Base-by-base conservation (phyloP, 352 stramenopile species). In the Phytophthora idaei region DNA sequence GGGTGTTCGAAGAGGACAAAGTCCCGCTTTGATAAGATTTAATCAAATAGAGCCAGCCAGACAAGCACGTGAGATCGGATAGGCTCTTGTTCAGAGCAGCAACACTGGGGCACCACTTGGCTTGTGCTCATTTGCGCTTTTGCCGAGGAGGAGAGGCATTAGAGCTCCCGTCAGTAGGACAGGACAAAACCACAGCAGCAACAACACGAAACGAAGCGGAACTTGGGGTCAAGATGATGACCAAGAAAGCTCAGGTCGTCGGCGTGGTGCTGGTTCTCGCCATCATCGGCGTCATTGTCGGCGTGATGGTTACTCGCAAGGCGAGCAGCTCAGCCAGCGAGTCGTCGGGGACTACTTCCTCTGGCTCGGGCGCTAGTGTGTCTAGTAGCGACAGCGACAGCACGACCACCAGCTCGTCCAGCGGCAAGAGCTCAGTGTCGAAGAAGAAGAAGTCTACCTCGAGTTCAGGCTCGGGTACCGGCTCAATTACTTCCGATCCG, bases 401-500 rank as follows among this genome's bases (percentile, higher is more conserved):
- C 44, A 66, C 57, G 3, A 71, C 63, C 15, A 71, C 67, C 45
- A 61, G 49, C 36, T 71, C 62, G 9, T 73, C 64, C 25, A 71
- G 67, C 34, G 57, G 52, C 5, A 69, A 42, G 17, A 50, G 17
- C 56, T 70, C 64, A n/a, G 61, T 72, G 41, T 53, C 61, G 34
- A 73, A 73, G 60, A 70, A 67, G 55, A 77, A 69, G 28, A 62
- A 54, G 27, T 73, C 42, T 12, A 63, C 17, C 17, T 72, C 61
- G 31, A 61, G 61, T 42, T 77, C 66, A n/a, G 69, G 51, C 46
- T 72, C 66, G 14, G 42, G 60, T 36, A 58, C 53, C 14, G 41
- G 29, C 36, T 69, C 60, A 25, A 60, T 80, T 54, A 89, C 80
- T 4, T 90, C 82, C 5, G 82, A 90, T 71, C 82, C 82, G 46